Evolutionary conservation across 306 rosid species (phyloP).

Genomic region (Vigna nakashimae): DNA sequence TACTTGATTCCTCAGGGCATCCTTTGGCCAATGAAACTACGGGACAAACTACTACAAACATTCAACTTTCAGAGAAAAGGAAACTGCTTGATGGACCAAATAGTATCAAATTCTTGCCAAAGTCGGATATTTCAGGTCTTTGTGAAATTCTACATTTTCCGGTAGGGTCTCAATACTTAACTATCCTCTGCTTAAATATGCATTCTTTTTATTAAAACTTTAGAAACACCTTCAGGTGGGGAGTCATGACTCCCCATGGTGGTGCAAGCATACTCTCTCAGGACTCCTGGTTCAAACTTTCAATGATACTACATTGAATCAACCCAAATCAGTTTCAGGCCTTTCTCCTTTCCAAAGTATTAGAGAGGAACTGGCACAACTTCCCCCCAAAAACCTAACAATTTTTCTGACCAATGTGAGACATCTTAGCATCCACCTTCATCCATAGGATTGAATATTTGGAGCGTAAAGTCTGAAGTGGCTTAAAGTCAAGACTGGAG

Average conservation of each 20-base stretch:
- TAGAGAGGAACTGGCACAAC: not conserved
- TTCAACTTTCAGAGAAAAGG: slow-evolving; percentile 47
- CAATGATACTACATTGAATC: not conserved
- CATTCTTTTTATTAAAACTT: slow-evolving; percentile 6
- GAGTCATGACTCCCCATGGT: not conserved
- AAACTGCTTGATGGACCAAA: slow-evolving; percentile 53
- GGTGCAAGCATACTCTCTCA: not conserved
- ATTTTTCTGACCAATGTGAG: not conserved
- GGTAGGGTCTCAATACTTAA: slow-evolving; percentile 52
- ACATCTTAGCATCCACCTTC: not conserved
- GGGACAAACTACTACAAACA: slow-evolving; percentile 37
- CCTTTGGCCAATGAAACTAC: slow-evolving; percentile 28
- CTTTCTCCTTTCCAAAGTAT: not conserved
- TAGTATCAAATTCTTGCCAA: slow-evolving; percentile 51
- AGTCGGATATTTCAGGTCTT: slow-evolving; percentile 60
- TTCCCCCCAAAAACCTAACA: not conserved
- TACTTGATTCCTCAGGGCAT: slow-evolving; percentile 37
- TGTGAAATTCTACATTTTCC: slow-evolving; percentile 65
- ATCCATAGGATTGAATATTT: not conserved
- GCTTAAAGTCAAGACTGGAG: not conserved
- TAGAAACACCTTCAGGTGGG: not conserved
- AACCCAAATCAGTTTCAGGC: not conserved
- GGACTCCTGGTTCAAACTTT: not conserved
- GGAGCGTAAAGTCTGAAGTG: not conserved
- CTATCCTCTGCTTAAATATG: slow-evolving; percentile 24